phyloP scores from a whole-genome alignment of 352 stramenopile species.

The Globisporangium nagaii region DNA sequence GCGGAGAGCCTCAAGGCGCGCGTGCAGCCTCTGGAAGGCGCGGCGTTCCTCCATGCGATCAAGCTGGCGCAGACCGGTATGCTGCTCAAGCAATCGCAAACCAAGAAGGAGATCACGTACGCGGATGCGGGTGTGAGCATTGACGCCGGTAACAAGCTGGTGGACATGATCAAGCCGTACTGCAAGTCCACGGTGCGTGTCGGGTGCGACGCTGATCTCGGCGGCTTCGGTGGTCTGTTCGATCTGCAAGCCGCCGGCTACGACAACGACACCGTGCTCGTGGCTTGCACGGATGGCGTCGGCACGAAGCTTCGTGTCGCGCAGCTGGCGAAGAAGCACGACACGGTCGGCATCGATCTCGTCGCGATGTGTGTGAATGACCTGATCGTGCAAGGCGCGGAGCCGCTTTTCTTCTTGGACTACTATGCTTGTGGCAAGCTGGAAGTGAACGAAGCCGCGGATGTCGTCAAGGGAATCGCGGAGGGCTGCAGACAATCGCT shows the following conservation, averaged over 20 bases:
- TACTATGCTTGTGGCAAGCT: constrained; percentile 99
- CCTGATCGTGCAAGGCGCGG: constrained; percentile 97
- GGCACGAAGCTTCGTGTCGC: constrained; percentile 96
- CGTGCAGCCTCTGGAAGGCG: constrained; percentile 96
- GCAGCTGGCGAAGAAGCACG: constrained; percentile 88
- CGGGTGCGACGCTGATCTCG: constrained; percentile 95
- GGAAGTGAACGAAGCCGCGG: constrained; percentile 90
- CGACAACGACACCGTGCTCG: constrained; percentile 95
- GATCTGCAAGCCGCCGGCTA: constrained; percentile 97
- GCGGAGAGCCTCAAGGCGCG: constrained; percentile 95
- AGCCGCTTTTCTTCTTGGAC: constrained; percentile 99
- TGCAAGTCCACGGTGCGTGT: constrained; percentile 95
- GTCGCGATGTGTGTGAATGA: constrained; percentile 99
- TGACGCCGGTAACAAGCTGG: constrained; percentile 94
- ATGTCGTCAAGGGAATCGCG: constrained; percentile 97
- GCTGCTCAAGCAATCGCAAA: constrained; percentile 44
- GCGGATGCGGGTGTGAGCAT: constrained; percentile 98
- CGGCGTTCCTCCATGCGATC: constrained; percentile 87
- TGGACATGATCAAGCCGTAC: constrained; percentile 97
- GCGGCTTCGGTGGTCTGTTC: constrained; percentile 97
- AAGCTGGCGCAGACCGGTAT: constrained; percentile 69
- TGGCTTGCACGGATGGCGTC: constrained; percentile 97
- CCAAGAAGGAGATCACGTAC: constrained; percentile 94
- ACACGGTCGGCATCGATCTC: constrained; percentile 97
- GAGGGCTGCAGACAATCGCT: constrained; percentile 94